Conservation (phyloP, 805 yeast species). For the Metschnikowia borealis region DNA sequence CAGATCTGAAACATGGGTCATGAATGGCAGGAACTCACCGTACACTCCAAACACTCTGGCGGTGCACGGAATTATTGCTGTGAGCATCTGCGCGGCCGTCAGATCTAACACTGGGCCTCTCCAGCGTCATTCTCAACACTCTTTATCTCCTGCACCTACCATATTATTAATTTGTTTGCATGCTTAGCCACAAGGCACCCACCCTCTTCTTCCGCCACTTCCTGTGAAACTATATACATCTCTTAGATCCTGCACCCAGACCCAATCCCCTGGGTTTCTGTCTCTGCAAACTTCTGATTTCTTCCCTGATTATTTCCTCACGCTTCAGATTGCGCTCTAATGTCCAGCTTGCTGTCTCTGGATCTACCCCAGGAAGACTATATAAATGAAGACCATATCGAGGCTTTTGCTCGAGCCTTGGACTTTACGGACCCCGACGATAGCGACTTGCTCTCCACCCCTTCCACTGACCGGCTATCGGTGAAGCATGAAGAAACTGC, state of each 20-base stretch:
- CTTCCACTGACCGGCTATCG: slow-evolving; percentile 11
- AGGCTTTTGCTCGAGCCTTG: slow-evolving; percentile 38
- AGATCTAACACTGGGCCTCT: not conserved
- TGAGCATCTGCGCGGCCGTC: not conserved
- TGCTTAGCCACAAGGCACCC: not conserved
- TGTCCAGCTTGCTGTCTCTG: slow-evolving; percentile 2
- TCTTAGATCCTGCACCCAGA: too few species aligned
- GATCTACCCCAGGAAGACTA: slow-evolving; percentile 18
- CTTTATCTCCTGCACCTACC: slow-evolving; percentile 1
- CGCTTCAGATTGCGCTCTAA: not conserved
- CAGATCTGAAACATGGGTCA: too few species aligned
- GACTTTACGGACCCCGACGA: slow-evolving; percentile 33
- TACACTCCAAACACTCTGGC: too few species aligned
- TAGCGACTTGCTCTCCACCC: slow-evolving; percentile 4
- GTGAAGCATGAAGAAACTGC: not conserved
- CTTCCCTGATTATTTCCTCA: too few species aligned
- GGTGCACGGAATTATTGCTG: too few species aligned
- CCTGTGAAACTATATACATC: not conserved
- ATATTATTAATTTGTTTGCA: not conserved
- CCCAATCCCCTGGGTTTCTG: too few species aligned
- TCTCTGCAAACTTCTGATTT: too few species aligned
- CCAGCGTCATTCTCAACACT: not conserved
- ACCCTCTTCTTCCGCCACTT: not conserved
- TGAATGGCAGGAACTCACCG: too few species aligned
- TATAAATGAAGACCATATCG: slow-evolving; percentile 34